Evolutionary conservation across 305 asterid genomes (phyloP), one percentile per base, ranked within the genome.

Genomic region (Lippia alba): DNA sequence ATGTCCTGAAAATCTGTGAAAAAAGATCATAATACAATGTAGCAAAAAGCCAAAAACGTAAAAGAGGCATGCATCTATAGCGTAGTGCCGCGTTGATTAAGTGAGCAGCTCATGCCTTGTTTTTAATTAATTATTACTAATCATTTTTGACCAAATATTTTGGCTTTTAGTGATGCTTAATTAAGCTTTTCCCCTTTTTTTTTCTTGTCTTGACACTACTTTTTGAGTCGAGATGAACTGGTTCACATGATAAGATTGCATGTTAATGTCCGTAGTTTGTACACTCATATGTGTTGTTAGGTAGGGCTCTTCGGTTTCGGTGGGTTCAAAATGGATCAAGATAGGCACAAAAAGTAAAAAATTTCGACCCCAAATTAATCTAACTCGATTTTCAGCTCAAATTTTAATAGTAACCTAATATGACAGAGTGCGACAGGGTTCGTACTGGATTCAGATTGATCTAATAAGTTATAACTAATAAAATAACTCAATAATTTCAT

Each of bases 91-190:
- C 74, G 61, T 54, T 60, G 58, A 69, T 56, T 45, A 70, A 69
- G 32, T 74, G 17, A 60, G 5, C 9, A 20, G n/a, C 30, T 74
- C 49, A 34, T 67, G 76, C 71, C 69, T 72, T 67, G 66, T 56
- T 68, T 61, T 58, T 45, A 7, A 16, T 55, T 19, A 44, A 44
- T 44, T 44, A 44, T 44, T 49, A 67, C 50, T 40, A 9, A 34
- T 61, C 41, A 24, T 50, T 0, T 61, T 53, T 64, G 20, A 80
- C 79, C 81, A 72, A 73, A 80, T 74, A 58, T 49, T 62, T 77
- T 70, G 77, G 77, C 78, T 45, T 73, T 73, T 51, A 66, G 40
- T 62, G 32, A 68, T 45, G 51, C 70, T 63, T 66, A 36, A 49
- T 33, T 49, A 40, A 36, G 32, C 56, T 61, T 54, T 36, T 1